A percentile compares a stretch with the other conserved stretches of the same genome.
Evolutionary conservation across 2,329 filamentous ascomycete species (phyloP).

Genomic region (Aureobasidium vineae): DNA sequence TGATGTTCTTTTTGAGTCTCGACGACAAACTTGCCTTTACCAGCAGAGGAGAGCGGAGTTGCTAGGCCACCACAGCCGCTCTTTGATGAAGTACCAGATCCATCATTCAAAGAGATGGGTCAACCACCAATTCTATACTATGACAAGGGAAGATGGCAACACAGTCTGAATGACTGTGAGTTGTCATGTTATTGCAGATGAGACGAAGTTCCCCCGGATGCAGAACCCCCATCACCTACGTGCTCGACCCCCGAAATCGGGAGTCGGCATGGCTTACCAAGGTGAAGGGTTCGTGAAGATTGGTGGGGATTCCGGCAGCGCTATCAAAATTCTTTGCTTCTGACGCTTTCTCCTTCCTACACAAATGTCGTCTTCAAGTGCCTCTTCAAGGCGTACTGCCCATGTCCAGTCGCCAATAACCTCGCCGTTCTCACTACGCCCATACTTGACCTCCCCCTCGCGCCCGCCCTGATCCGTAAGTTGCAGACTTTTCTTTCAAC

Average conservation of each 20-base stretch:
- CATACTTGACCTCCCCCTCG: not conserved
- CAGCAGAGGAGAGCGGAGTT: no score
- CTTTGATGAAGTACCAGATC: no score
- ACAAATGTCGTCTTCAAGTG: slow-evolving; percentile 21
- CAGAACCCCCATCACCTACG: not conserved
- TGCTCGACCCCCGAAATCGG: not conserved
- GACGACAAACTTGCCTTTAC: not conserved
- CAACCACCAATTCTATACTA: not conserved
- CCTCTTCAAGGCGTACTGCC: slow-evolving; percentile 14
- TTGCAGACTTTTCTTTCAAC: slow-evolving; percentile 13
- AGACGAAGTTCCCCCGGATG: not conserved
- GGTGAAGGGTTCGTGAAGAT: not conserved
- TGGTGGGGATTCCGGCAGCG: slow-evolving; percentile 1
- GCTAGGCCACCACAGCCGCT: no score
- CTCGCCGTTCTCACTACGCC: not conserved
- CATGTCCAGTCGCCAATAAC: not conserved
- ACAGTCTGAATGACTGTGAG: not conserved
- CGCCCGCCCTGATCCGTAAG: slow-evolving; percentile 17
- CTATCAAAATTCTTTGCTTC: not conserved
- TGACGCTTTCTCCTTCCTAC: not conserved
- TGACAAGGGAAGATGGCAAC: not conserved
- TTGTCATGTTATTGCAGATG: not conserved
- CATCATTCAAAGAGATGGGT: not conserved
- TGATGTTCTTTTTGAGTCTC: not conserved
- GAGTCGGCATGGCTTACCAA: not conserved